These are phyloP conservation scores for Fraxinus platypoda DNA, from an alignment of 305 asterid genomes.

Conservation along the genomic window DNA sequence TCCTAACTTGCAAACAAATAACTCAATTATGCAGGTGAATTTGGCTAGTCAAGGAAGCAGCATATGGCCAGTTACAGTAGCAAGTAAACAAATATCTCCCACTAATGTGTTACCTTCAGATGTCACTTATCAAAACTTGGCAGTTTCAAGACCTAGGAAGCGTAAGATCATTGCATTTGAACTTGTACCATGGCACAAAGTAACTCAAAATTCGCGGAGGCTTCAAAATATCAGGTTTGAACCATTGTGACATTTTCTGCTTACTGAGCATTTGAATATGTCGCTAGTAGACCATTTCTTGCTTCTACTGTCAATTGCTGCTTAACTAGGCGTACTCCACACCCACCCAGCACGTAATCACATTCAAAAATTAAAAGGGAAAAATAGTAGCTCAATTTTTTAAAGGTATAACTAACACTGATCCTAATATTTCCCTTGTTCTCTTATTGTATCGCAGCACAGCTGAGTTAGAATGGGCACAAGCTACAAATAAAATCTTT, in stretches of 20 bases:
- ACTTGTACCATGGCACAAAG: conserved; percentile 61
- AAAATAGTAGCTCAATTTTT: not conserved
- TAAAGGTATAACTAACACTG: not conserved
- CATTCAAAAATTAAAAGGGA: not conserved
- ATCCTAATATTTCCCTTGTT: conserved; percentile 15
- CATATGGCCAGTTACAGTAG: conserved; percentile 26
- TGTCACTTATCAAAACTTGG: conserved; percentile 32
- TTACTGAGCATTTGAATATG: not conserved
- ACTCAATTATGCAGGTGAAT: conserved; percentile 35
- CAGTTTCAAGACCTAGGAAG: conserved; percentile 44
- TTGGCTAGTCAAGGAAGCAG: conserved; percentile 32
- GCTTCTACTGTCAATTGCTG: not conserved
- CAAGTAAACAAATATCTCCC: conserved; percentile 29
- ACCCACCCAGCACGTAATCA: not conserved
- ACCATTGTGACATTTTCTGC: conserved; percentile 13
- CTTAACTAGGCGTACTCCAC: not conserved
- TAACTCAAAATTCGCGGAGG: conserved; percentile 27
- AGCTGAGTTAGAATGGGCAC: conserved; percentile 56
- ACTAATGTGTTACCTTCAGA: conserved; percentile 35
- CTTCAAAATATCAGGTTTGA: conserved; percentile 52
- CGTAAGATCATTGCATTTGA: conserved; percentile 48
- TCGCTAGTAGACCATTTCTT: not conserved
- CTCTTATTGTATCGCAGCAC: conserved; percentile 33
- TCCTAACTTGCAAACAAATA: conserved; percentile 31
- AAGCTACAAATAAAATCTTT: conserved; percentile 44